Conservation (phyloP, 2,329 filamentous ascomycete species). For the Penicillium sp. region DNA sequence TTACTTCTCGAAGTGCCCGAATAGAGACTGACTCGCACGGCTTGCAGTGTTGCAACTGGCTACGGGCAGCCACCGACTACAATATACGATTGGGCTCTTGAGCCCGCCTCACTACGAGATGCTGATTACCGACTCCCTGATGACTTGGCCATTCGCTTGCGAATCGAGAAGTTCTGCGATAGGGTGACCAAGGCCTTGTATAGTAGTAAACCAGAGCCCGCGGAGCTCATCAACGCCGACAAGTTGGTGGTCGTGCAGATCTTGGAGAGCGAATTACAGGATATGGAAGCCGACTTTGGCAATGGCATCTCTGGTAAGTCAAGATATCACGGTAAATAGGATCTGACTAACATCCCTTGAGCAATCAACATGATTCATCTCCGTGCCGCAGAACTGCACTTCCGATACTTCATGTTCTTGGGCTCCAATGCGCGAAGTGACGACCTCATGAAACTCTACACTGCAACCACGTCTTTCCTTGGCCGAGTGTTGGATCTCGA, state of each 20-base stretch:
- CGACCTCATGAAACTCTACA: slow-evolving; percentile 47
- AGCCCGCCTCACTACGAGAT: slow-evolving; percentile 46
- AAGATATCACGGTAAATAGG: not conserved
- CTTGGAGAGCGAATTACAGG: slow-evolving; percentile 47
- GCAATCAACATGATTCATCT: slow-evolving; percentile 51
- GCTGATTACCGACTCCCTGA: slow-evolving; percentile 51
- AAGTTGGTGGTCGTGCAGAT: slow-evolving; percentile 48
- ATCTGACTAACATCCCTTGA: slow-evolving; percentile 9
- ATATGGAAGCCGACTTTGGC: slow-evolving; percentile 56
- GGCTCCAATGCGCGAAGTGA: slow-evolving; percentile 46
- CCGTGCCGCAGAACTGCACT: slow-evolving; percentile 47
- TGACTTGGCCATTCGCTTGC: slow-evolving; percentile 53
- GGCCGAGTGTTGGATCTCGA: slow-evolving; percentile 48
- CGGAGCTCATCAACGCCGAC: slow-evolving; percentile 48
- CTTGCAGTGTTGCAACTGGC: slow-evolving; percentile 59
- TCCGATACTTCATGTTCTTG: slow-evolving; percentile 50
- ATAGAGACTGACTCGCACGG: slow-evolving; percentile 14
- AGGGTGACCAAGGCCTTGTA: slow-evolving; percentile 60
- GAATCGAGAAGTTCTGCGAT: slow-evolving; percentile 61
- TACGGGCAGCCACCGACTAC: slow-evolving; percentile 66
- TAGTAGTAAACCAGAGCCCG: slow-evolving; percentile 56
- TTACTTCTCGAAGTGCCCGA: not conserved
- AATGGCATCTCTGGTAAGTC: slow-evolving; percentile 36
- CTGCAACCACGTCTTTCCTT: slow-evolving; percentile 49
- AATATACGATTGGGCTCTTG: slow-evolving; percentile 60